Conservation (phyloP, 2,329 filamentous ascomycete species). For the Phialophora tarda region DNA sequence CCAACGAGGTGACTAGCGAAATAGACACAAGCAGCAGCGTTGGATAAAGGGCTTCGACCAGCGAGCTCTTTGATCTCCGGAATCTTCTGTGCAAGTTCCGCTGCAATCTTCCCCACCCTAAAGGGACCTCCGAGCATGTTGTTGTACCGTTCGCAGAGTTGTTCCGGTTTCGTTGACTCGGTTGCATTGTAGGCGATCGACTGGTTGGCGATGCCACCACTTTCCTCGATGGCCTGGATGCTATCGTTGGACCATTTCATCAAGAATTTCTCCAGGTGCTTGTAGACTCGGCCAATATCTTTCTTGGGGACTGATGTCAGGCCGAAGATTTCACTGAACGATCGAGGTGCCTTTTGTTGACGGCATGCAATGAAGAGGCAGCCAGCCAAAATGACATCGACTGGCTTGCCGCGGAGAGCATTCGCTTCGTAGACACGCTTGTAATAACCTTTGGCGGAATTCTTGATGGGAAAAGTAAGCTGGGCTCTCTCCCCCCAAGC, state of each 20-base stretch:
- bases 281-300: conserved; percentile 96
- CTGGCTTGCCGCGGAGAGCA: conserved; percentile 92
- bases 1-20: conserved; percentile 89
- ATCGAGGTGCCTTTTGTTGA: conserved; percentile 82
- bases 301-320: conserved; percentile 95
- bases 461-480: conserved; percentile 78
- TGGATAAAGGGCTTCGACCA: conserved; percentile 89
- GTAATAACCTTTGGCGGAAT: conserved; percentile 92
- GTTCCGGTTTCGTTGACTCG: conserved; percentile 76
- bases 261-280: conserved; percentile 86
- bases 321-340: conserved; percentile 92
- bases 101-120: conserved; percentile 78
- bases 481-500: conserved; percentile 83
- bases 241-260: conserved; percentile 64
- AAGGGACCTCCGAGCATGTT: conserved; percentile 78
- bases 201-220: conserved; percentile 62
- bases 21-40: conserved; percentile 94
- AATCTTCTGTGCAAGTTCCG: conserved; percentile 77
- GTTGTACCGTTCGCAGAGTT: conserved; percentile 89
- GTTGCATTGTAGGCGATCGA: conserved; percentile 70
- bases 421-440: conserved; percentile 93
- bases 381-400: conserved; percentile 90
- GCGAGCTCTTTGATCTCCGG: conserved; percentile 79
- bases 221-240: conserved; percentile 54
- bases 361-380: conserved; percentile 98